Base-by-base conservation (phyloP, 2,329 filamentous ascomycete genomes). In the Lasiodiplodia sp. region DNA sequence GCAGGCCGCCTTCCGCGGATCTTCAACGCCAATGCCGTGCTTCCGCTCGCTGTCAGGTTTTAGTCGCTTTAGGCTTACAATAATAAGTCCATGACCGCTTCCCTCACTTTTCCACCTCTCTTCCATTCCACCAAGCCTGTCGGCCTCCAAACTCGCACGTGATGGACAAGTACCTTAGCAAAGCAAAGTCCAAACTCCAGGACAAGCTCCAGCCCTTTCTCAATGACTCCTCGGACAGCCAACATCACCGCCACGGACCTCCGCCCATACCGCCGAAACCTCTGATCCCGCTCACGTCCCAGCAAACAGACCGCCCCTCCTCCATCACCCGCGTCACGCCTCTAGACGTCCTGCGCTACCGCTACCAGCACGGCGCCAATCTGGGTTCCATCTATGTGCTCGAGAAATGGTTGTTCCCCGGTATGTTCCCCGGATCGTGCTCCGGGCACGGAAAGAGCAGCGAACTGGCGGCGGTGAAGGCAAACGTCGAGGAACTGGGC, bases 281-380 rank as follows among this genome's bases (percentile, higher is more conserved):
- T 12, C 51, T 34, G n/a, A 57, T 49, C 31, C 53, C 65, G 28
- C n/a, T 65, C 28, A 65, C 38, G 5, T 68, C 66, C 14, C 57
- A 60, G 18, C 60, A 64, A 34, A 23, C 31, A 7, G 66, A 68
- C 31, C 66, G 57, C 5, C 47, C 44, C 7, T 53, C 44, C 12
- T 18, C 34, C 23, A 55, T 65, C 25, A 37, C 25, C 3, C 67
- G 58, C 14, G 47, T 38, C 12, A 57, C 67, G 25, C 37, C 67
- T 14, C 18, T 65, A 37, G 83, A 80, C 64, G 79, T 87, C 23
- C 75, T 85, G 34, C 81, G 85, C 63, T 89, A 88, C 72, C 84
- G 87, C 52, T 88, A 87, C 71, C 86, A 89, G 69, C 85, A 88
- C 73, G 87, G 87, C 8, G 83, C 83, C 0, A 90, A 89, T 69